Conservation (phyloP, 1,139 yeast genomes). For the Yamadazyma dendronema region DNA sequence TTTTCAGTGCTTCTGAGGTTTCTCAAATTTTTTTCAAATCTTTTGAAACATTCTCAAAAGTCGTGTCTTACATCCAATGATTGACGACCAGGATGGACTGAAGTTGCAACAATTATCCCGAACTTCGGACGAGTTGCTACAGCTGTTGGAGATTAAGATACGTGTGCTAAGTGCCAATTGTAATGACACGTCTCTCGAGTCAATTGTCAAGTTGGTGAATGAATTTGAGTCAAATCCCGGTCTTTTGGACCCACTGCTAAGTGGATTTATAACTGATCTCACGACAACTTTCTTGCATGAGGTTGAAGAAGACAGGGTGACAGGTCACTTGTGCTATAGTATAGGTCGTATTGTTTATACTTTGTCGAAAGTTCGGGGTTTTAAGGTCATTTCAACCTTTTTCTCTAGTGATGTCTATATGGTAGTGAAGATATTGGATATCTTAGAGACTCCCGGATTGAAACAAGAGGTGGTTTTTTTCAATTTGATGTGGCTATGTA, state of each 20-base stretch:
- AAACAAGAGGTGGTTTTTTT: constrained; percentile 60
- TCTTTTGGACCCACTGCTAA: constrained; percentile 44
- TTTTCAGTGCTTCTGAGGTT: too few relatives aligned
- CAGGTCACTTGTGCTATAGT: neutral
- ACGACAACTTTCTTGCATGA: constrained; percentile 24
- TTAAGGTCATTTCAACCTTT: constrained; percentile 56
- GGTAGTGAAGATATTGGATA: constrained; percentile 35
- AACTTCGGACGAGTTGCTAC: constrained; percentile 10
- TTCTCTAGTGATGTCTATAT: constrained; percentile 60
- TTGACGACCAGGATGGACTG: constrained; percentile 1
- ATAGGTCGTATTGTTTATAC: constrained; percentile 47
- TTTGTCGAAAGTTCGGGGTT: constrained; percentile 64
- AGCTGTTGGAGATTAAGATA: constrained; percentile 1
- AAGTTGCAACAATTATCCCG: neutral
- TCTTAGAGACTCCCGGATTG: constrained; percentile 12
- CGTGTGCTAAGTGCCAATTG: neutral
- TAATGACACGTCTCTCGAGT: constrained; percentile 1
- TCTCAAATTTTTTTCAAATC: too few relatives aligned
- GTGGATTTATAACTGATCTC: constrained; percentile 28
- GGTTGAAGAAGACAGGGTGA: neutral
- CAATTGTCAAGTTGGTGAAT: constrained; percentile 18
- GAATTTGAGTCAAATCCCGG: constrained; percentile 60
- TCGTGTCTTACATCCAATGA: constrained; percentile 5
- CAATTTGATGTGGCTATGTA: constrained; percentile 71
- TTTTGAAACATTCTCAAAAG: too few relatives aligned